Percentiles rank a stretch among this genome's conserved stretches.
Evolutionary conservation across 345 rosid species (phyloP).

Genomic region (Heritiera littoralis): DNA sequence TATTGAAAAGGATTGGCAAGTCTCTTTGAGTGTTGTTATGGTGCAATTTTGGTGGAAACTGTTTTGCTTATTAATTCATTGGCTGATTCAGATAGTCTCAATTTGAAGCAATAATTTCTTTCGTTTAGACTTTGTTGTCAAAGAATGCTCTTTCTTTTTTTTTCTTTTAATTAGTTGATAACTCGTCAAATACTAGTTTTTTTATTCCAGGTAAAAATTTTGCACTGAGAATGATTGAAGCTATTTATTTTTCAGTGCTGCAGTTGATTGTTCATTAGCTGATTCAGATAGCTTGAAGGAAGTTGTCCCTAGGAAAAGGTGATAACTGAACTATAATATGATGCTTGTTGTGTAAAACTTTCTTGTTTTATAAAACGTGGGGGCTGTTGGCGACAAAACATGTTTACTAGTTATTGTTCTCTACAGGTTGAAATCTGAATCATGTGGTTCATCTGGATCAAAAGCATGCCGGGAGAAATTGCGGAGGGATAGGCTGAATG

Average conservation of each 20-base stretch:
- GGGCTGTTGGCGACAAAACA: not conserved
- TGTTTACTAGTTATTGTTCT: not conserved
- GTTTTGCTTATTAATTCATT: not conserved
- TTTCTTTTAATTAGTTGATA: not conserved
- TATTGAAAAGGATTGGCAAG: not conserved
- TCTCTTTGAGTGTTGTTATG: not conserved
- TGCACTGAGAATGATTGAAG: not conserved
- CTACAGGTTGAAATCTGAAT: conserved; percentile 52
- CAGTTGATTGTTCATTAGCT: conserved; percentile 39
- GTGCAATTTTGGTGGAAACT: not conserved
- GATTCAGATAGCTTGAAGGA: conserved; percentile 40
- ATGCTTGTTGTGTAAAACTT: not conserved
- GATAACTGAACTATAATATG: not conserved
- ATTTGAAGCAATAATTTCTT: not conserved
- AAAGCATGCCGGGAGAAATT: conserved; percentile 97
- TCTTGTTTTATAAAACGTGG: not conserved
- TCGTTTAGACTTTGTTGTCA: not conserved
- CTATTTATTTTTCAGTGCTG: conserved; percentile 24
- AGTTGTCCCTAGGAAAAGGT: conserved; percentile 41
- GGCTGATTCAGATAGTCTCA: too few relatives aligned
- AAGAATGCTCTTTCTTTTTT: not conserved
- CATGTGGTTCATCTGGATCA: conserved; percentile 65
- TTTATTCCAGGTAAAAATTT: not conserved
- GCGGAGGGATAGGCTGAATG: conserved; percentile 95
- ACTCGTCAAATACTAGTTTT: not conserved